phyloP scores from a whole-genome alignment of 305 asterid genomes.

The Salvia sclarea region DNA sequence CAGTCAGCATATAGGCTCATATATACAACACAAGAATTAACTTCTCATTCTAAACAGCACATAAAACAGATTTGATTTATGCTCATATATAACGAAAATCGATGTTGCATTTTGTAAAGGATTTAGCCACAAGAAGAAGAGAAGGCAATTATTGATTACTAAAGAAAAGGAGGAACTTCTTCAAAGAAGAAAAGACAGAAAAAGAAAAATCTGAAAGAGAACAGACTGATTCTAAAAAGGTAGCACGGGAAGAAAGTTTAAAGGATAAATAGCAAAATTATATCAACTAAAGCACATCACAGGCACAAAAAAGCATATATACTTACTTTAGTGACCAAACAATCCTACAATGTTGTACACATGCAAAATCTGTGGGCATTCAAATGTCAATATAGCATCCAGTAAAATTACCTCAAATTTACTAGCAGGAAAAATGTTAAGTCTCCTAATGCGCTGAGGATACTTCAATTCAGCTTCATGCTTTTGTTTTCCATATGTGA shows the following conservation, averaged over 20 bases:
- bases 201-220: background rate
- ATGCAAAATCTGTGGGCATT: slow-evolving; percentile 19
- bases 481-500: slow-evolving; percentile 73
- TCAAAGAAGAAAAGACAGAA: background rate
- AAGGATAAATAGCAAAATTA: slow-evolving; percentile 6
- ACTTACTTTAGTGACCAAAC: slow-evolving; percentile 6
- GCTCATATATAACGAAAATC: background rate
- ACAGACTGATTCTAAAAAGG: background rate
- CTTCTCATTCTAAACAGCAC: background rate
- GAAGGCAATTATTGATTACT: background rate
- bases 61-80: background rate
- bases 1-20: background rate
- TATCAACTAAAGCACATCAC: background rate
- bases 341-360: background rate
- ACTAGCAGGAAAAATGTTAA: slow-evolving; percentile 87
- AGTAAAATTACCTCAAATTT: slow-evolving; percentile 75
- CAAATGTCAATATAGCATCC: slow-evolving; percentile 5
- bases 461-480: slow-evolving; percentile 91
- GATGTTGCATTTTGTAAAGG: slow-evolving; percentile 7
- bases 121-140: background rate
- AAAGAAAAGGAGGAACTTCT: background rate
- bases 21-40: slow-evolving; percentile 11
- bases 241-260: background rate
- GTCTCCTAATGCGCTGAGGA: slow-evolving; percentile 90
- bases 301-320: background rate